Conservation (phyloP, 2,329 filamentous ascomycete genomes). For the Neonectria neomacrospora region DNA sequence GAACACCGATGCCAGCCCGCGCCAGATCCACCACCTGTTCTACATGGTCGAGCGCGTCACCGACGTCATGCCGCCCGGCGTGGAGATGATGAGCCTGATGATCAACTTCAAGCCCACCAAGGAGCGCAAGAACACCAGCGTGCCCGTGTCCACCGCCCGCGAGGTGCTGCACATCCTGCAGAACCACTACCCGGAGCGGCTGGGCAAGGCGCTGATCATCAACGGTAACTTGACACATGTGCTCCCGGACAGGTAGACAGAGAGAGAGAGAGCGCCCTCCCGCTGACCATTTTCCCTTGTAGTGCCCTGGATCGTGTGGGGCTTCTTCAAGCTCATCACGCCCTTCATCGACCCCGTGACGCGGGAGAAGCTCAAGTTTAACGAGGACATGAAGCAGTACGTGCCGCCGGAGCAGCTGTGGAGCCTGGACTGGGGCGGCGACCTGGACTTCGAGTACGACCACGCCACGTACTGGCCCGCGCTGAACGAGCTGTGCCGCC, state of each 20-base stretch:
- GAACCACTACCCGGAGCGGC: conserved; percentile 92
- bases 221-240: conserved; percentile 70
- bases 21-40: conserved; percentile 92
- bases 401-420: conserved; percentile 86
- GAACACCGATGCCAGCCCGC: conserved; percentile 87
- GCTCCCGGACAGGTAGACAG: not conserved
- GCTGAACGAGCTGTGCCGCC: conserved; percentile 75
- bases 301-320: conserved; percentile 92
- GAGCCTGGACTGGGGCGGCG: conserved; percentile 78
- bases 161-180: conserved; percentile 93
- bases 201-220: conserved; percentile 89
- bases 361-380: conserved; percentile 95
- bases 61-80: conserved; percentile 86
- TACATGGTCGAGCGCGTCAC: conserved; percentile 94
- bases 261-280: not conserved
- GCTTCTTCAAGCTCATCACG: conserved; percentile 95
- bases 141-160: conserved; percentile 78
- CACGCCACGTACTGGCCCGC: conserved; percentile 91
- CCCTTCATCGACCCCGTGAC: conserved; percentile 97
- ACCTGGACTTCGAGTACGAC: conserved; percentile 91
- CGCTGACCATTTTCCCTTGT: conserved; percentile 1
- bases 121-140: conserved; percentile 76
- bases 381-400: conserved; percentile 86
- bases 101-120: conserved; percentile 91
- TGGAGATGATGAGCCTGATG: conserved; percentile 86